Conservation (phyloP, 495 filamentous ascomycete genomes). For the Thozetella sp. region DNA sequence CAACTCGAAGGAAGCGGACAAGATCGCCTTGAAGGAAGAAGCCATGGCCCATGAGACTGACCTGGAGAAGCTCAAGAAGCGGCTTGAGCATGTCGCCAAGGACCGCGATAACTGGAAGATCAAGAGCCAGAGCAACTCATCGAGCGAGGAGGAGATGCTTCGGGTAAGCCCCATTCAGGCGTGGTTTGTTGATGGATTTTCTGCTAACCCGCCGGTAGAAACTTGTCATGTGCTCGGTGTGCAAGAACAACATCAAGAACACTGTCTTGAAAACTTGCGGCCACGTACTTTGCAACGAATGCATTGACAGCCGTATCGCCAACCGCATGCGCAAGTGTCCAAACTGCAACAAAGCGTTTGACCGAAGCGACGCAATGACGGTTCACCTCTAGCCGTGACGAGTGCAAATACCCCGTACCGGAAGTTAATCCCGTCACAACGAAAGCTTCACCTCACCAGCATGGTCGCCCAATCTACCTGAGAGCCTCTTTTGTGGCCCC, state of each 20-base stretch:
- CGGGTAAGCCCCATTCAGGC: slow-evolving; percentile 59
- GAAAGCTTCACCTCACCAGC: not conserved
- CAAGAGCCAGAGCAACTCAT: slow-evolving; percentile 77
- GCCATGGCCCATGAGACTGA: slow-evolving; percentile 63
- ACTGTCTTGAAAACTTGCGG: slow-evolving; percentile 90
- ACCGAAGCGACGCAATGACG: slow-evolving; percentile 81
- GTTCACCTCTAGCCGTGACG: slow-evolving; percentile 37
- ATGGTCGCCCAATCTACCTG: not conserved
- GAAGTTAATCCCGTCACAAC: not conserved
- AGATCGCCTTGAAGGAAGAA: slow-evolving; percentile 63
- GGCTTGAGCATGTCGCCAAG: slow-evolving; percentile 73
- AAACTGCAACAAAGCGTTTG: slow-evolving; percentile 87
- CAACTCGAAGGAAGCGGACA: slow-evolving; percentile 70
- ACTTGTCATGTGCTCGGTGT: slow-evolving; percentile 88
- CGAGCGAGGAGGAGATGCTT: slow-evolving; percentile 79
- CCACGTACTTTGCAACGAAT: slow-evolving; percentile 92
- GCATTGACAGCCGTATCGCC: slow-evolving; percentile 80
- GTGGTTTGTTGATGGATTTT: not conserved
- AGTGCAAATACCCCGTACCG: not conserved
- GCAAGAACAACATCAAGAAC: slow-evolving; percentile 88
- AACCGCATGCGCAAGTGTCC: slow-evolving; percentile 95
- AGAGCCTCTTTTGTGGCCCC: too few relatives aligned
- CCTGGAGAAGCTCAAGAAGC: slow-evolving; percentile 69
- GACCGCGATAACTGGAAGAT: slow-evolving; percentile 79
- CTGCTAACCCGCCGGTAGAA: slow-evolving; percentile 58